Percentiles rank a stretch among this genome's conserved stretches.
phyloP scores from a whole-genome alignment of 2,329 filamentous ascomycete genomes.

The Ceratocystiopsis minuta region DNA sequence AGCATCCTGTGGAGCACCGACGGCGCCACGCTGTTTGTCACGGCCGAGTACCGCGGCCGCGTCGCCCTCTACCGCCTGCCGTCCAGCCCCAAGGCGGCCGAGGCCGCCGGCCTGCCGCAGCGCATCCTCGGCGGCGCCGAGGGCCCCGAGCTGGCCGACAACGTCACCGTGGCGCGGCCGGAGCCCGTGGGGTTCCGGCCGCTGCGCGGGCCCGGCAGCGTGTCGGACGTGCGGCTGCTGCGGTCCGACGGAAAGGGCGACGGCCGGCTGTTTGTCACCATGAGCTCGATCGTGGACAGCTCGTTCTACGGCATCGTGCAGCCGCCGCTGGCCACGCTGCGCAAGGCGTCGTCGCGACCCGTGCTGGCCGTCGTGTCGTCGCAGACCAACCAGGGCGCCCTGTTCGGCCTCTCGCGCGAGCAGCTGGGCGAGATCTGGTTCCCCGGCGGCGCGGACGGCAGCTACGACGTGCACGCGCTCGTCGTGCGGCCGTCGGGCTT shows the following conservation, averaged over 20 bases:
- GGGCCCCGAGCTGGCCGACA: conserved; percentile 8
- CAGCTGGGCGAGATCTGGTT: conserved; percentile 56
- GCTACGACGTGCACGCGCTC: conserved; percentile 51
- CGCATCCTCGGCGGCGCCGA: conserved; percentile 23
- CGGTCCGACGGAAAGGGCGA: conserved; percentile 18
- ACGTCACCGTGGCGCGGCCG: neutral
- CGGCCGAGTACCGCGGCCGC: conserved; percentile 51
- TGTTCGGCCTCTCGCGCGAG: conserved; percentile 43
- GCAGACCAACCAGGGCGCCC: conserved; percentile 43
- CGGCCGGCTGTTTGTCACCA: conserved; percentile 42
- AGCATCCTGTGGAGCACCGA: conserved; percentile 36
- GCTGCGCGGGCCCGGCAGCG: conserved; percentile 25
- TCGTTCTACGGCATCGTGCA: conserved; percentile 48
- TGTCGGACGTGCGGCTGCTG: conserved; percentile 33
- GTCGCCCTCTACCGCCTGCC: conserved; percentile 44
- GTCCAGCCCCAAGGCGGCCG: conserved; percentile 26
- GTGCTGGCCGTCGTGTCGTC: conserved; percentile 34
- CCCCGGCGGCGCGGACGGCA: conserved; percentile 39
- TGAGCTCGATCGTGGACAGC: conserved; percentile 54
- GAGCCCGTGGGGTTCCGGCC: conserved; percentile 1
- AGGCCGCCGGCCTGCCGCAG: conserved; percentile 22
- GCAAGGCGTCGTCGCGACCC: too few relatives aligned
- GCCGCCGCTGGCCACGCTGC: conserved; percentile 10
- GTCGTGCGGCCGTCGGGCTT: conserved; percentile 51
- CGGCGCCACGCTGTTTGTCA: conserved; percentile 49